phyloP scores from a whole-genome alignment of 2,329 filamentous ascomycete genomes.

The Botrytis squamosa region DNA sequence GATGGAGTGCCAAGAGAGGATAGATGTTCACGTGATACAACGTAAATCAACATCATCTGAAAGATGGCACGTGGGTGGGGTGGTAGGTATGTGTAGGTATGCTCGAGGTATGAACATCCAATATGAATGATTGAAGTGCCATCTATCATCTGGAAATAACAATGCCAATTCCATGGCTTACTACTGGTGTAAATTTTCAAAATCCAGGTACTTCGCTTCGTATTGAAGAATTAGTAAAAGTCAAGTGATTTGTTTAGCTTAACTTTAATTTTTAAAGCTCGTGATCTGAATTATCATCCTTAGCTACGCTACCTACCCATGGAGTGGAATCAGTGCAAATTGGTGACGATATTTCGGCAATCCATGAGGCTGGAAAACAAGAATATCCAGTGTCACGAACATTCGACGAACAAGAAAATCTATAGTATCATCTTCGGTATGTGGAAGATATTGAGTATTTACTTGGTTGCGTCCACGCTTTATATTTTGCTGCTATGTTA shows the following conservation, averaged over 20 bases:
- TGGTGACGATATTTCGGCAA: not conserved
- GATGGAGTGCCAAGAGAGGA: not conserved
- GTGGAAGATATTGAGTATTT: not conserved
- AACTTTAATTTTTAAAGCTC: no score
- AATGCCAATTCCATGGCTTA: not conserved
- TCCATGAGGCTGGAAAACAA: not conserved
- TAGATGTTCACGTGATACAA: not conserved
- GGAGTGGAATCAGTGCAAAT: not conserved
- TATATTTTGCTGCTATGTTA: not conserved
- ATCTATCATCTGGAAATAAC: no score
- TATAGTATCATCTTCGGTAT: not conserved
- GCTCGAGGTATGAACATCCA: no score
- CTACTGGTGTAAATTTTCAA: not conserved
- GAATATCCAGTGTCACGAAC: not conserved
- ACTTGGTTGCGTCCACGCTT: not conserved
- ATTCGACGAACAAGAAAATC: not conserved
- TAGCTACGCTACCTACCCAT: no score
- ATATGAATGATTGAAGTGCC: no score
- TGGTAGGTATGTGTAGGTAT: no score
- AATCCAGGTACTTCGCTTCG: not conserved
- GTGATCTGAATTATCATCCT: no score
- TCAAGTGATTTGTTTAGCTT: not conserved
- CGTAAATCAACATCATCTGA: not conserved
- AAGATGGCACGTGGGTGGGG: not conserved
- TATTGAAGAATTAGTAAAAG: not conserved